Evolutionary conservation across 2,329 filamentous ascomycete species (phyloP).

Genomic region (Grosmannia penicillata): DNA sequence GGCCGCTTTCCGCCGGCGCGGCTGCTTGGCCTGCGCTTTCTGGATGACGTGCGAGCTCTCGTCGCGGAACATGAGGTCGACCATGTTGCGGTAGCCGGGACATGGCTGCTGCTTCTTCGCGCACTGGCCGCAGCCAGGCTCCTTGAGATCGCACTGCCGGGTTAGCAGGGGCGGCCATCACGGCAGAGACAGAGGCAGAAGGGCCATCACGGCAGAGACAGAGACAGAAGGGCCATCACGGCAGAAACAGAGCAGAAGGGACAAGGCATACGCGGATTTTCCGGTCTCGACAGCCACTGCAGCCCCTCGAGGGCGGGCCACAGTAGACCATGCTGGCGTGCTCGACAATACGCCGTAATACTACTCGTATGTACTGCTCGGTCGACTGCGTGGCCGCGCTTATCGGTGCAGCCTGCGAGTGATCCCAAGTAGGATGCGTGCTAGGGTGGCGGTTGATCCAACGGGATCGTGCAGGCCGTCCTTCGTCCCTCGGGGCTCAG

Average conservation of each 20-base stretch:
- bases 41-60: constrained; percentile 40
- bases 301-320: constrained; percentile 41
- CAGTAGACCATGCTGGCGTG: constrained; percentile 44
- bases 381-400: not conserved
- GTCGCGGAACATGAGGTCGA: constrained; percentile 43
- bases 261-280: constrained; percentile 37
- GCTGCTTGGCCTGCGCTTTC: constrained; percentile 27
- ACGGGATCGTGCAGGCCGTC: too few species aligned
- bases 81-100: constrained; percentile 38
- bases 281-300: constrained; percentile 37
- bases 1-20: constrained; percentile 13
- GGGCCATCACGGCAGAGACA: not conserved
- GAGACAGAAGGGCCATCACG: not conserved
- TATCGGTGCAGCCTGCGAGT: too few species aligned
- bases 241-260: constrained; percentile 1
- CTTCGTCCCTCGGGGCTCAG: too few species aligned
- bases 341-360: not conserved
- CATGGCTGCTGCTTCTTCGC: constrained; percentile 34
- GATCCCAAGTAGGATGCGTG: too few species aligned
- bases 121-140: constrained; percentile 39
- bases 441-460: too few species aligned
- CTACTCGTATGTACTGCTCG: not conserved
- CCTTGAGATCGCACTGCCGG: constrained; percentile 35
- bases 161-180: too few species aligned
- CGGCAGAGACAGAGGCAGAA: not conserved